Percentiles rank a stretch among this genome's conserved stretches.
Conservation (phyloP, 345 rosid species). For the Boechera divaricarpa region DNA sequence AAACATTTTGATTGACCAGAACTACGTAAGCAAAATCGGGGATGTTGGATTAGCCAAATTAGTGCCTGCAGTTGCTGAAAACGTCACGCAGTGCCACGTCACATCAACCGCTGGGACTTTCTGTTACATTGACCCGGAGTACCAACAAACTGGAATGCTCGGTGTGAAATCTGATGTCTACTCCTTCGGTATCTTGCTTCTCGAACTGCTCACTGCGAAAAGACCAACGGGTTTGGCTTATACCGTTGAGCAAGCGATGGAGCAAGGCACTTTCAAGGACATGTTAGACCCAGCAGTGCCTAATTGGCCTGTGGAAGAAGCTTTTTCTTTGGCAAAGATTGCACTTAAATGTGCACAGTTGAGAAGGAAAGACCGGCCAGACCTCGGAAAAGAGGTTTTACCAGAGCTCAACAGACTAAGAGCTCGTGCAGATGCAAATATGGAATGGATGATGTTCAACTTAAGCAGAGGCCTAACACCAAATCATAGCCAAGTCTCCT, state of each 20-base stretch:
- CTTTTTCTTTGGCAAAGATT: conserved; percentile 60
- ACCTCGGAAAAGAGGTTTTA: conserved; percentile 71
- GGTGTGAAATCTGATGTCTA: conserved; percentile 92
- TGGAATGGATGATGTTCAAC: conserved; percentile 43
- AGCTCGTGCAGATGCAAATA: conserved; percentile 60
- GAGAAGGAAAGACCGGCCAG: conserved; percentile 92
- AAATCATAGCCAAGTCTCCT: conserved; percentile 38
- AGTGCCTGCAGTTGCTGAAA: conserved; percentile 83
- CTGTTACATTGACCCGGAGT: conserved; percentile 96
- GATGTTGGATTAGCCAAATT: conserved; percentile 91
- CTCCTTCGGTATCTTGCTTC: conserved; percentile 83
- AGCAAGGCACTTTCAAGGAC: conserved; percentile 58
- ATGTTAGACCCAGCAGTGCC: conserved; percentile 71
- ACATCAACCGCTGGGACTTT: conserved; percentile 91
- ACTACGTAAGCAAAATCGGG: conserved; percentile 81
- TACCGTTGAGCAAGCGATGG: conserved; percentile 56
- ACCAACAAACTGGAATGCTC: conserved; percentile 94
- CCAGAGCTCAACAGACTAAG: conserved; percentile 67
- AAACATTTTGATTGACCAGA: conserved; percentile 81
- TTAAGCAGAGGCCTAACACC: conserved; percentile 45
- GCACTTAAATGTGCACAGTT: conserved; percentile 76
- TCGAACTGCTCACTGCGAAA: conserved; percentile 77
- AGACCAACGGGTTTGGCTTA: conserved; percentile 80
- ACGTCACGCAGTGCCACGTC: conserved; percentile 68
- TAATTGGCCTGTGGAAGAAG: conserved; percentile 85